A percentile compares a stretch with the other conserved stretches of the same genome.
These are phyloP conservation scores for Hypoxylon sp. DNA, from an alignment of 2,329 filamentous ascomycete species.

Conservation along the genomic window DNA sequence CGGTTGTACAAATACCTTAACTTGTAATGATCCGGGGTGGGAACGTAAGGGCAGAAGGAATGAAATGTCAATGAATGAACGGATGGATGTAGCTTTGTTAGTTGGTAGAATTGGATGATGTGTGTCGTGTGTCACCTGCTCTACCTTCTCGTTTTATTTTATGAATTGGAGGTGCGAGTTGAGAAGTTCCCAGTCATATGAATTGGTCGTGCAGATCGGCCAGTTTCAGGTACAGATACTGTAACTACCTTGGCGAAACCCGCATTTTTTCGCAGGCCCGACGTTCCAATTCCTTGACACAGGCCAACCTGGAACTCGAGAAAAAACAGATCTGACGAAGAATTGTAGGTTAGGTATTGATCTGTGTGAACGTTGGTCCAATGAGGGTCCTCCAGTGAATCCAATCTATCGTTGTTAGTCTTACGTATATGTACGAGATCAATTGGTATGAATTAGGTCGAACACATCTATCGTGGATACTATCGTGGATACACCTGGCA, in stretches of 20 bases:
- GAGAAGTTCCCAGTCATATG: conserved; percentile 13
- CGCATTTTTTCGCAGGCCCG: conserved; percentile 34
- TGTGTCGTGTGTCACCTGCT: conserved; percentile 33
- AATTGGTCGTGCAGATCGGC: conserved; percentile 45
- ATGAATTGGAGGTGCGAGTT: conserved; percentile 16
- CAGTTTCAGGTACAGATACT: conserved; percentile 46
- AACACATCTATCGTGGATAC: conserved; percentile 2
- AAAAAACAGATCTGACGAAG: conserved; percentile 11
- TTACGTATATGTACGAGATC: conserved; percentile 18
- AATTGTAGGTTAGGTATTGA: conserved; percentile 10
- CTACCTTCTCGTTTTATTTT: conserved; percentile 30
- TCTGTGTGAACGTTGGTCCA: conserved; percentile 8
- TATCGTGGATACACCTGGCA: conserved; percentile 15
- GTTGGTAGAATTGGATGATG: conserved; percentile 20
- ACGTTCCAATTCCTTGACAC: conserved; percentile 28
- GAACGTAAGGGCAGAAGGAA: conserved; percentile 14
- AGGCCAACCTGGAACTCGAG: background rate
- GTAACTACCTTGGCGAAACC: conserved; percentile 30
- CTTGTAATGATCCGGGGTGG: background rate
- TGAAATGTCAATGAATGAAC: conserved; percentile 4
- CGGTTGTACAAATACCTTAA: background rate
- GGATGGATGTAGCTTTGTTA: conserved; percentile 15
- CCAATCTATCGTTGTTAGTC: conserved; percentile 9
- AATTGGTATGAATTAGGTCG: conserved; percentile 17
- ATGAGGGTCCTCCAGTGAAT: conserved; percentile 8